A percentile compares a stretch with the other conserved stretches of the same genome.
Evolutionary conservation across 129 eudicot genomes (phyloP).

Genomic region (Pseudognaphalium luteoalbum): DNA sequence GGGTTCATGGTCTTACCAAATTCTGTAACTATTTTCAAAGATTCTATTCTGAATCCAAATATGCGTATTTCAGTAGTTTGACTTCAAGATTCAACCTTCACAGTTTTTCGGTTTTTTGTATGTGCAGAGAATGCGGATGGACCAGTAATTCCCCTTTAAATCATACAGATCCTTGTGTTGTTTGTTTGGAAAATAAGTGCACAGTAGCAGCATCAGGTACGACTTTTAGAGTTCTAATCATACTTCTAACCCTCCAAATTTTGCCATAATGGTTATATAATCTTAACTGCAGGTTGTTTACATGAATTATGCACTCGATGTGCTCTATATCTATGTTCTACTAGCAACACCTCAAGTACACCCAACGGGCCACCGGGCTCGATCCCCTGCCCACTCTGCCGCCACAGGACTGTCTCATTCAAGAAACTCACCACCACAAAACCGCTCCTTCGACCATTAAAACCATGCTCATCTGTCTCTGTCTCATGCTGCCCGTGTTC

Average conservation of each 20-base stretch:
- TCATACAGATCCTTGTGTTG: constrained; percentile 75
- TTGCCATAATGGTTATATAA: background rate
- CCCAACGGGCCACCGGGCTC: constrained; percentile 85
- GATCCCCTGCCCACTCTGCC: constrained; percentile 88
- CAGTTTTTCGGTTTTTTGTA: background rate
- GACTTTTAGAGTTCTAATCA: background rate
- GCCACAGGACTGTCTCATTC: constrained; percentile 72
- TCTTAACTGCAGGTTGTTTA: constrained; percentile 56
- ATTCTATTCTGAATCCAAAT: background rate
- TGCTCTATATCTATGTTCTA: constrained; percentile 76
- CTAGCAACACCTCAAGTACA: constrained; percentile 44
- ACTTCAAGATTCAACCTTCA: background rate
- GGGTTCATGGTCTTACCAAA: background rate
- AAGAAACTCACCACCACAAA: constrained; percentile 52
- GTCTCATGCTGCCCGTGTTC: constrained; percentile 37
- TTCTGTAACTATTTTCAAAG: background rate
- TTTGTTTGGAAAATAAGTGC: constrained; percentile 87
- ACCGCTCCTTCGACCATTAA: constrained; percentile 40
- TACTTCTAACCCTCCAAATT: background rate
- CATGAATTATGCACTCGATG: constrained; percentile 88
- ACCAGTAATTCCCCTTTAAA: constrained; percentile 39
- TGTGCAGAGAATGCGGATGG: constrained; percentile 30
- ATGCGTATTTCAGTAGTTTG: background rate
- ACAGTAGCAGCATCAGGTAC: constrained; percentile 96
- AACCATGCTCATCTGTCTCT: constrained; percentile 30